A percentile compares a stretch with the other conserved stretches of the same genome.
Evolutionary conservation across 1,284 basidiomycete genomes (phyloP).

Genomic region (Calocybe gambosa): DNA sequence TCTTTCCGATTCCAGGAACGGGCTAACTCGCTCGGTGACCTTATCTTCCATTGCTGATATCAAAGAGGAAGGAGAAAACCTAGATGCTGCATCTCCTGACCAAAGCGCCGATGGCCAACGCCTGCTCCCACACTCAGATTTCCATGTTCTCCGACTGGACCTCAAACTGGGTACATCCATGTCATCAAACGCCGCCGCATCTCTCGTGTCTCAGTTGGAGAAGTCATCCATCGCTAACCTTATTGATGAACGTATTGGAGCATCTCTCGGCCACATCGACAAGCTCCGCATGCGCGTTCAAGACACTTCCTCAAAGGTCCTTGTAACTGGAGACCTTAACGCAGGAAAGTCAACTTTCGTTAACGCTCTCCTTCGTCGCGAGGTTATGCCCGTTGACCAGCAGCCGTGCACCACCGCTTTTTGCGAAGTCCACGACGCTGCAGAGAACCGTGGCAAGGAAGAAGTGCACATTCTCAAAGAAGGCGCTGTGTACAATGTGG

Average conservation of each 20-base stretch:
- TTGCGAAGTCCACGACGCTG: constrained; percentile 93
- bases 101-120: constrained; percentile 36
- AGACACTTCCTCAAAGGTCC: constrained; percentile 92
- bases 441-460: constrained; percentile 75
- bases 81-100: constrained; percentile 20
- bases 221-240: constrained; percentile 90
- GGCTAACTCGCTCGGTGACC: constrained; percentile 50
- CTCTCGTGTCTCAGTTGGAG: constrained; percentile 89
- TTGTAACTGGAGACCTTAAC: constrained; percentile 99
- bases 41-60: constrained; percentile 46
- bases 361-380: constrained; percentile 85
- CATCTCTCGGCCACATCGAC: constrained; percentile 76
- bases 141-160: constrained; percentile 87
- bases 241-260: constrained; percentile 80
- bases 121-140: constrained; percentile 51
- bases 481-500: constrained; percentile 63
- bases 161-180: constrained; percentile 82
- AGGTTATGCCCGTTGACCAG: constrained; percentile 96
- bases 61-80: constrained; percentile 28
- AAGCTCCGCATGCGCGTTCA: constrained; percentile 83
- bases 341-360: constrained; percentile 99
- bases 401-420: constrained; percentile 98
- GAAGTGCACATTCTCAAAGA: constrained; percentile 79
- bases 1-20: constrained; percentile 41
- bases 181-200: constrained; percentile 63